A percentile compares a stretch with the other conserved stretches of the same genome.
phyloP scores from a whole-genome alignment of 306 rosid genomes.

The Begonia loranthoides region DNA sequence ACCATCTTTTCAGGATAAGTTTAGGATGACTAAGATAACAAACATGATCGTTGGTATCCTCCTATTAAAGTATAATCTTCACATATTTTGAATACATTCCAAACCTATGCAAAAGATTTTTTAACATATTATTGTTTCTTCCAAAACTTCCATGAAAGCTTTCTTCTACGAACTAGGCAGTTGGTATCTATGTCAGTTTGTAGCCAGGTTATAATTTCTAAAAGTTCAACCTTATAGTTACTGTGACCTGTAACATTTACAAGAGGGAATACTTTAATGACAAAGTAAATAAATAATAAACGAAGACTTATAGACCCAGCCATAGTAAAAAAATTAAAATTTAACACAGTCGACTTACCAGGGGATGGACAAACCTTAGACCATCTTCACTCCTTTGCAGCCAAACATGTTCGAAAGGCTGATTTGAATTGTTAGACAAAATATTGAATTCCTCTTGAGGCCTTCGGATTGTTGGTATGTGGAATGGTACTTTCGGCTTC shows the following conservation, averaged over 20 bases:
- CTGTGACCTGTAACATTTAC: no score
- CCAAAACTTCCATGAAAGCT: no score
- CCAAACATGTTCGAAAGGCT: conserved; percentile 90
- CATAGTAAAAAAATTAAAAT: not conserved
- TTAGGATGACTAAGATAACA: no score
- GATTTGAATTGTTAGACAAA: conserved; percentile 50
- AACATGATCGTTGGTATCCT: no score
- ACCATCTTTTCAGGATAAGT: no score
- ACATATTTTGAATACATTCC: no score
- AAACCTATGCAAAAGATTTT: no score
- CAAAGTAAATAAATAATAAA: no score
- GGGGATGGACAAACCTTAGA: conserved; percentile 54
- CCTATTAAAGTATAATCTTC: no score
- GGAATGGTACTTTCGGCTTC: conserved; percentile 75
- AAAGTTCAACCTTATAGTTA: not conserved
- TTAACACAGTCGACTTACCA: conserved; percentile 31
- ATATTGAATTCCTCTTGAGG: conserved; percentile 73
- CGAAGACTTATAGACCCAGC: not conserved
- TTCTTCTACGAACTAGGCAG: not conserved
- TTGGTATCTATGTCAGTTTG: not conserved
- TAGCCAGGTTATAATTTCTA: not conserved
- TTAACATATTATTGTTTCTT: no score
- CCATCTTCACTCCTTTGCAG: conserved; percentile 67
- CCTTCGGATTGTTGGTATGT: conserved; percentile 58
- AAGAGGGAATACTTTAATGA: no score